phyloP scores from a whole-genome alignment of 805 yeast species.

The Saccharomycopsis fodiens region DNA sequence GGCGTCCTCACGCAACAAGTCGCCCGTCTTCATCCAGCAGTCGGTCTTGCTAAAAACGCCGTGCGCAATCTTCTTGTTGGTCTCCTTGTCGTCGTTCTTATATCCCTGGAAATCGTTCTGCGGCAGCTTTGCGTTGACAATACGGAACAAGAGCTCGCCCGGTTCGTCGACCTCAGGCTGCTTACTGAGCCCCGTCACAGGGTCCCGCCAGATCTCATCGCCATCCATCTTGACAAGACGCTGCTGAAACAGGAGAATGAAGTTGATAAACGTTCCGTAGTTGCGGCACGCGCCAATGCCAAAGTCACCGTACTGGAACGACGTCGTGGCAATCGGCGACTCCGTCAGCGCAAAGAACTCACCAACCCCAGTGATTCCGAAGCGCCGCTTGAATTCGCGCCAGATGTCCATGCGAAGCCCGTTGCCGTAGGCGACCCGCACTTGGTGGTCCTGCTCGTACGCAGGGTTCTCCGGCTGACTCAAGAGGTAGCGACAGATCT shows the following conservation, averaged over 20 bases:
- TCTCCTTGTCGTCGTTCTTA: conserved; percentile 69
- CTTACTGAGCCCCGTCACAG: conserved; percentile 53
- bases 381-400: conserved; percentile 69
- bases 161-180: conserved; percentile 54
- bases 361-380: conserved; percentile 67
- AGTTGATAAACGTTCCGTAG: conserved; percentile 56
- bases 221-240: conserved; percentile 69
- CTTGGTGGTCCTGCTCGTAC: conserved; percentile 49
- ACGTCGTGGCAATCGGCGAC: conserved; percentile 81
- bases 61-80: conserved; percentile 63
- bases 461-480: conserved; percentile 59
- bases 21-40: conserved; percentile 88
- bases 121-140: conserved; percentile 55
- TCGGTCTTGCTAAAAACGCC: conserved; percentile 81
- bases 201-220: conserved; percentile 59
- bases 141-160: conserved; percentile 81
- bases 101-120: conserved; percentile 84
- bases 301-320: conserved; percentile 64
- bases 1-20: conserved; percentile 60
- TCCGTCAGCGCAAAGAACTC: conserved; percentile 95
- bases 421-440: conserved; percentile 77
- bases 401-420: conserved; percentile 88
- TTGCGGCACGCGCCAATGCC: conserved; percentile 88
- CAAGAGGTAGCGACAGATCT: conserved; percentile 79
- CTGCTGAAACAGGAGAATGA: conserved; percentile 45